These are phyloP conservation scores for Lolium rigidum DNA, from an alignment of 176 grass and related monocot genomes.

Conservation along the genomic window DNA sequence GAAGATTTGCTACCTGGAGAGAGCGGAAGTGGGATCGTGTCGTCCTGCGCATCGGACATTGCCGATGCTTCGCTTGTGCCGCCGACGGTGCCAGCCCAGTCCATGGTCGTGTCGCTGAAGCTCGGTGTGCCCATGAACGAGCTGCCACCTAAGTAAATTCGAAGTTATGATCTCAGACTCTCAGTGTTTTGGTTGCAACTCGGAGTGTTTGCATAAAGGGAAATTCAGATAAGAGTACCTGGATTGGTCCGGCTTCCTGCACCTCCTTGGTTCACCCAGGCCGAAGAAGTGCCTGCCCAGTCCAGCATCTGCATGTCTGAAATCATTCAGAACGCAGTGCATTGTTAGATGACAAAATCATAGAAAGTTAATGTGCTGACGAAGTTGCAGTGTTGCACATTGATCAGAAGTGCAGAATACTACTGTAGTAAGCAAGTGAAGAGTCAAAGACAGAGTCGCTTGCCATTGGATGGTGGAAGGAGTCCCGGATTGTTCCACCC, in stretches of 20 bases:
- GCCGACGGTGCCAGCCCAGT: conserved; percentile 25
- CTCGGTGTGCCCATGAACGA: conserved; percentile 29
- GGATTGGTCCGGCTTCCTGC: not conserved
- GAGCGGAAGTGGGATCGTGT: conserved; percentile 47
- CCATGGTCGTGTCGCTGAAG: conserved; percentile 7
- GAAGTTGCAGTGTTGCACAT: not conserved
- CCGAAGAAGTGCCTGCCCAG: conserved; percentile 47
- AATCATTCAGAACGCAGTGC: not conserved
- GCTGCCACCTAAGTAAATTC: conserved; percentile 23
- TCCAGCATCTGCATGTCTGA: conserved; percentile 48
- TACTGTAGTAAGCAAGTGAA: not conserved
- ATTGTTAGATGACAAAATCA: not conserved
- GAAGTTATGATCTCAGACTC: not conserved
- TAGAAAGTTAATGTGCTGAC: too few species aligned
- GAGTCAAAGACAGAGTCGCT: not conserved
- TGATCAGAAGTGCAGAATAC: not conserved
- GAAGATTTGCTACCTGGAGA: conserved; percentile 1
- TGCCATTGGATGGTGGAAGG: conserved; percentile 34
- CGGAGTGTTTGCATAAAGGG: not conserved
- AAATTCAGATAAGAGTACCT: conserved; percentile 25
- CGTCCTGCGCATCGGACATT: not conserved
- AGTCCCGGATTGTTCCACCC: conserved; percentile 43
- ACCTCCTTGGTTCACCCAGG: conserved; percentile 1
- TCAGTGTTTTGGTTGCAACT: not conserved
- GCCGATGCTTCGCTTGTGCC: conserved; percentile 1